Evolutionary conservation across 208 protist genomes (phyloP).

Genomic region (Naegleria fowleri): DNA sequence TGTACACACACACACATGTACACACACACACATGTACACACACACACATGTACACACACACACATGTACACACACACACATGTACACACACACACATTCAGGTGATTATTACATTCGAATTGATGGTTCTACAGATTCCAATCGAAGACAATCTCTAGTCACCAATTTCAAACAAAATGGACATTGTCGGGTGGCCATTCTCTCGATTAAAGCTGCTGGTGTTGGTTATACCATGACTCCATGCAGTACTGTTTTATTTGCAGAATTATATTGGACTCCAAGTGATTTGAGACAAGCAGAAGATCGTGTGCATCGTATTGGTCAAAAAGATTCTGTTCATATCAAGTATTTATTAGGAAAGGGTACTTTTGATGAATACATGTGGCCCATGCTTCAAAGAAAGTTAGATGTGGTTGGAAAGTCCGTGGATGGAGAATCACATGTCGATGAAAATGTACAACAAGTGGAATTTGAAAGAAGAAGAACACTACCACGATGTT

Average conservation of each 20-base stretch:
- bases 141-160: conserved; percentile 59
- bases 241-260: conserved; percentile 86
- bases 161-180: conserved; percentile 67
- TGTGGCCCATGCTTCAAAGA: neutral
- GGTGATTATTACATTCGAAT: conserved; percentile 18
- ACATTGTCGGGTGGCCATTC: conserved; percentile 68
- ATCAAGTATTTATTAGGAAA: conserved; percentile 67
- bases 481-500: neutral
- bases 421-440: neutral
- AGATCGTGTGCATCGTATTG: conserved; percentile 91
- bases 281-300: conserved; percentile 90
- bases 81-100: no score
- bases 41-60: no score
- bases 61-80: no score
- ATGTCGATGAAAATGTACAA: neutral
- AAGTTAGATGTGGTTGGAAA: conserved; percentile 22
- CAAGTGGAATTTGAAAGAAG: neutral
- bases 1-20: no score
- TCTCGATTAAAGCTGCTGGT: conserved; percentile 88
- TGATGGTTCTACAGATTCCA: conserved; percentile 47
- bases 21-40: no score
- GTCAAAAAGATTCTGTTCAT: conserved; percentile 65
- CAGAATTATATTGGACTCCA: conserved; percentile 94
- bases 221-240: conserved; percentile 87
- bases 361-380: conserved; percentile 1